Evolutionary conservation across 2,329 filamentous ascomycete genomes (phyloP).

Genomic region (Phoma sp.): DNA sequence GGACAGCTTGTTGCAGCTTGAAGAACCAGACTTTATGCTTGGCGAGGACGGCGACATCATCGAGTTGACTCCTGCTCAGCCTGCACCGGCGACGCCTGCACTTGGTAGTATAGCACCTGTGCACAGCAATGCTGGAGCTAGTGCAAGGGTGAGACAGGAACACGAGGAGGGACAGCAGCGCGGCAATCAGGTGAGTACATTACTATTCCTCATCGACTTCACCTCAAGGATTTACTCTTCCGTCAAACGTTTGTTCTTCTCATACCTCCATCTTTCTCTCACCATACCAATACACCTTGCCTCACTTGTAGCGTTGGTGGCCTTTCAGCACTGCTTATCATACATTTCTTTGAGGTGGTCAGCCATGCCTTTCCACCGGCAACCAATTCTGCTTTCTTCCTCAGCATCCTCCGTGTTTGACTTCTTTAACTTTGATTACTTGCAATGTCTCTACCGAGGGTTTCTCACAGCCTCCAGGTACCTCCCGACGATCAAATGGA

Average conservation of each 20-base stretch:
- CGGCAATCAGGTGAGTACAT: conserved; percentile 48
- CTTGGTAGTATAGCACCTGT: conserved; percentile 18
- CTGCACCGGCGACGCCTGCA: conserved; percentile 24
- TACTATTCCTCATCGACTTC: conserved; percentile 1
- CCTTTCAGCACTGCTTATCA: neutral
- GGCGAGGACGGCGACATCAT: conserved; percentile 68
- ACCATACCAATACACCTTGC: conserved; percentile 8
- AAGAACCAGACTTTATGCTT: conserved; percentile 66
- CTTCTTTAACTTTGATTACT: too few relatives aligned
- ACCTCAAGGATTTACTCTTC: neutral
- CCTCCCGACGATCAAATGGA: conserved; percentile 35
- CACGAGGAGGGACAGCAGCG: conserved; percentile 50
- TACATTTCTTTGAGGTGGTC: too few relatives aligned
- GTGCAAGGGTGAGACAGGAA: conserved; percentile 52
- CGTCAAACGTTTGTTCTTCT: neutral
- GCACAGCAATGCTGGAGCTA: conserved; percentile 46
- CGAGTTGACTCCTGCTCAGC: conserved; percentile 48
- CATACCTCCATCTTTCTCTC: neutral
- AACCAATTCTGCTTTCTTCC: too few relatives aligned
- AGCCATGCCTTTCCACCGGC: too few relatives aligned
- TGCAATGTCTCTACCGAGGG: neutral
- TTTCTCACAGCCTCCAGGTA: conserved; percentile 30
- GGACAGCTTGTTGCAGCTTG: conserved; percentile 53
- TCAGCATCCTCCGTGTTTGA: too few relatives aligned
- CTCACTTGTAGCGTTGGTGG: neutral